Base-by-base conservation (phyloP, 2,329 filamentous ascomycete species). In the Colletotrichum trifolii region DNA sequence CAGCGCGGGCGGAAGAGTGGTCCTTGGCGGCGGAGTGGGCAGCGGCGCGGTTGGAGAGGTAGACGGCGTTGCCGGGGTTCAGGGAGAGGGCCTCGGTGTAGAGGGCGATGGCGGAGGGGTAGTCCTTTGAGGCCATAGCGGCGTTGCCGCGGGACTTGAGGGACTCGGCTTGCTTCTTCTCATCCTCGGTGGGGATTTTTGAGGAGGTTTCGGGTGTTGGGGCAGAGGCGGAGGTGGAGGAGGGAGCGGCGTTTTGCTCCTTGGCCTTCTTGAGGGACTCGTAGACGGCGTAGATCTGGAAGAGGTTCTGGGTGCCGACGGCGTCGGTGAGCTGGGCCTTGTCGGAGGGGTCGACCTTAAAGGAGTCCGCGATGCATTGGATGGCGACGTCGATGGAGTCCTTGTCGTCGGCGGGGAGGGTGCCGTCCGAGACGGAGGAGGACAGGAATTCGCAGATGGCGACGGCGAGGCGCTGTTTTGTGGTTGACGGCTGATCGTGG, bases 381-480 rank as follows among this genome's bases (percentile, higher is more conserved):
- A 92, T 87, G 70, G 96, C 96, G 56, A 99, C 91, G 76, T 99
- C 96, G 77, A 99, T 92, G 69, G 91, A 95, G 75, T 99, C 96
- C 71, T 90, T 88, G 78, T 99, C 95, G 73, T 98, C 96, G 72
- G 91, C 82, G 58, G 90, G 86, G 64, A 99, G 87, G 48, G 94
- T 97, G 73, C 96, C 96, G 77, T 99, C 96, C 68, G 89, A 91
- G 71, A 93, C 83, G 49, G 94, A 97, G 65, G 88, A 89, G 72
- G 87, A 87, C 67, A 99, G 91, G 84, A 97, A 99, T 82, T 98
- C 93, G 83, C 97, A 93, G 79, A 99, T 95, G 73, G 96, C 93
- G 77, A 99, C 92, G 78, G 96, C 96, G 69, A 99, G 91, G 82
- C 94, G 93, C 87, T 99, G 88, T 78, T 88, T 87, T 64, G 85